Evolutionary conservation across 2,329 filamentous ascomycete genomes (phyloP).

Genomic region (Fusarium mexicanum): DNA sequence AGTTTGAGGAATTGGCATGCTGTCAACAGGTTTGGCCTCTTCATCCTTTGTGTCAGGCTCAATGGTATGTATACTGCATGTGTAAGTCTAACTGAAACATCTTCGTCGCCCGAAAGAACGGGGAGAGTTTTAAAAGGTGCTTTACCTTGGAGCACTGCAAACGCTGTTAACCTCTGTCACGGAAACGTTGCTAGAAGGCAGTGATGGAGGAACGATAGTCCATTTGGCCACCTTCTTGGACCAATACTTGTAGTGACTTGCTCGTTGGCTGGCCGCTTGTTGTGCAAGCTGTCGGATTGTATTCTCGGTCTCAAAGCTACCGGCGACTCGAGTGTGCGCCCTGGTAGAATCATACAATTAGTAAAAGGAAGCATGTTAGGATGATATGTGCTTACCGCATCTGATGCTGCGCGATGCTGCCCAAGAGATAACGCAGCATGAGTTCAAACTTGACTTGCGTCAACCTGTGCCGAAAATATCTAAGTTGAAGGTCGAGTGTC

Average conservation of each 20-base stretch:
- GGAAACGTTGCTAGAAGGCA: not conserved
- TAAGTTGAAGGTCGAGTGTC: accelerated
- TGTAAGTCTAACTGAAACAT: too few species aligned
- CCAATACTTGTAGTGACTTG: not conserved
- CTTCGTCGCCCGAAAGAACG: too few species aligned
- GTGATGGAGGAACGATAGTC: accelerated
- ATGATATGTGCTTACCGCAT: not conserved
- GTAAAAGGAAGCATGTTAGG: too few species aligned
- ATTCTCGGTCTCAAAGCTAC: not conserved
- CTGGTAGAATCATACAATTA: not conserved
- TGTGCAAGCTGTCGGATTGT: accelerated
- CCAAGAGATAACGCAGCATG: not conserved
- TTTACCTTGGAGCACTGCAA: not conserved
- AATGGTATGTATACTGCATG: not conserved
- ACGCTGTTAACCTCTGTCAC: accelerated
- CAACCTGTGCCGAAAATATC: not conserved
- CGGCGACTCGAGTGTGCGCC: accelerated
- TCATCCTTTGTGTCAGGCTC: not conserved
- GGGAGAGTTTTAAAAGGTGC: too few species aligned
- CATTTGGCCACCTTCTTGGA: not conserved
- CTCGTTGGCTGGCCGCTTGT: not conserved
- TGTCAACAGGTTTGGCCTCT: not conserved
- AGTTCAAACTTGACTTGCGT: not conserved
- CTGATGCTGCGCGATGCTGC: not conserved
- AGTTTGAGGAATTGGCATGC: accelerated